Evolutionary conservation across 345 rosid genomes (phyloP), one percentile per base, ranked within the genome.

Genomic region (Citrus unshiu): DNA sequence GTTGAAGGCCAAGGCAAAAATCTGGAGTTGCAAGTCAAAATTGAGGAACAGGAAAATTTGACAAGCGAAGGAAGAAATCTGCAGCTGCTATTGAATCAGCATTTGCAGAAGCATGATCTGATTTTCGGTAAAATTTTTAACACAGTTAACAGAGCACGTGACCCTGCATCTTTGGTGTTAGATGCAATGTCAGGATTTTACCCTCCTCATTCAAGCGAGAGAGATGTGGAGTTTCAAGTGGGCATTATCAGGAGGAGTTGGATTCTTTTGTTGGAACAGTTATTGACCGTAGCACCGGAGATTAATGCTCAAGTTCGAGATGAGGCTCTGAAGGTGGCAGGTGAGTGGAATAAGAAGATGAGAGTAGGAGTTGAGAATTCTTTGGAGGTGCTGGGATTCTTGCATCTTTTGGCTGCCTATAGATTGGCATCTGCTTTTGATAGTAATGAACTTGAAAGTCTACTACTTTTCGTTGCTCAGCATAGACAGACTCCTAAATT

Each of bases 1-100:
- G 34, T 69, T n/a, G 78, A 84, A 27, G 69, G 78, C 6, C 29
- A 13, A 34, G 58, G 61, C 54, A 80, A 76, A n/a, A 70, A 10
- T 77, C 37, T 75, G 85, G 27, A 72, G 80, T 19, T 65, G 84
- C 88, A 73, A 13, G 85, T 12, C 14, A 82, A 78, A 74, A 85
- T 77, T 63, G 71, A 58, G 66, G 77, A 77, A 77, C 63, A n/a
- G 77, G 93, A 88, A 77, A 25, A 83, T 68, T 69, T 39, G 73
- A 19, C 72, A 19, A 37, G 63, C 22, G 27, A 27, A 71, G 93
- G 90, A 75, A 83, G 74, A 81, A 80, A 73, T 19, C 69, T 92
- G 85, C 88, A 84, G 75, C 57, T 88, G 24, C 84, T 90, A 81
- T 82, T 89, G 51, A 88, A 77, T 75, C 87, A 87, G 80, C 83